Evolutionary conservation across 345 rosid genomes (phyloP), one percentile per base, ranked within the genome.

Genomic region (Rhodomyrtus tomentosa): DNA sequence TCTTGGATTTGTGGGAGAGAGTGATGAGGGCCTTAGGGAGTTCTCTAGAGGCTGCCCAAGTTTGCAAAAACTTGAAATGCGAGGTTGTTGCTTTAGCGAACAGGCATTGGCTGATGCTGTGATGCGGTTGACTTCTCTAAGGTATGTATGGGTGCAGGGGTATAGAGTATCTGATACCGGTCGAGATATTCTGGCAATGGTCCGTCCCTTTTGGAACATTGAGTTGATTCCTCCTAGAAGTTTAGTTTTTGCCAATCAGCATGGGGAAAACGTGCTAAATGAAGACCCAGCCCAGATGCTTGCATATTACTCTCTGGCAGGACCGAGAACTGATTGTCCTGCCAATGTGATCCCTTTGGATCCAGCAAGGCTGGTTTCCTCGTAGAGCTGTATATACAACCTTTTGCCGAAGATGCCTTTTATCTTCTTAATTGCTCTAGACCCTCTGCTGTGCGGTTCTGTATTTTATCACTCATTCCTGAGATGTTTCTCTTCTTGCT

Each of bases 61-160:
- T 76, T 91, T 98, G 80, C 96, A 92, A 86, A 98, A 93, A 87
- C 93, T 98, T 16, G 99, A 98, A 87, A 98, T 98, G 95, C 93
- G 98, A 86, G 96, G 95, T 10, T 98, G 99, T 87, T 91, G 91
- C 89, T 98, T 98, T 91, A 95, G 93, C 15, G 99, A 95, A 87
- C 83, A 74, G 27, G 99, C 98, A 36, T 86, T 98, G 22, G 96
- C 99, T 14, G 87, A 79, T 49, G 95, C 97, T 32, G 99, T 88
- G 10, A 82, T 84, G 89, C 92, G 90, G 42, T 84, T 98, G 86
- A 83, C 92, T 81, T 94, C 98, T 51, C 87, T 98, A 85, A 95
- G 99, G 89, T 98, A 95, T 84, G 85, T 98, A 50, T 98, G 99
- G 99, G 98, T 98, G 82, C 99, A 98, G 86, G 99, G 99, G 2